Evolutionary conservation across 352 stramenopile genomes (phyloP), one percentile per base, ranked within the genome.

Genomic region (Globisporangium acanthophoron): DNA sequence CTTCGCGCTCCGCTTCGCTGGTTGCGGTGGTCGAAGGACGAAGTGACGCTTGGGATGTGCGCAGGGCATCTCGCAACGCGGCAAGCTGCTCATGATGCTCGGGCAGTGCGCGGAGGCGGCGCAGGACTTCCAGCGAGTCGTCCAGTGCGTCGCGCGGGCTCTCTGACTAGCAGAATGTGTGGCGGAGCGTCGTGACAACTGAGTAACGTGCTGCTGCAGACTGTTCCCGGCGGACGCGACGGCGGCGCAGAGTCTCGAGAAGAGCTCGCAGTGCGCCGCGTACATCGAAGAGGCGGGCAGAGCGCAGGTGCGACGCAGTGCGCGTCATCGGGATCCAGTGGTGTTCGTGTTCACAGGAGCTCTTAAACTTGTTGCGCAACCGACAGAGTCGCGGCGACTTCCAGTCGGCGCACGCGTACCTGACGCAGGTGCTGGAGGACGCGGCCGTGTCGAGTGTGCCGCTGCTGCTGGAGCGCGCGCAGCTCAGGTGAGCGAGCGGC

Each of bases 41-140:
- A 24, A 24, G 21, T 24, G 21, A 40, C 35, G 9, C 35, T 40
- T 15, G 7, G 35, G 11, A 18, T 35, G 21, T 9, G 12, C 21
- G 21, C 37, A 78, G 63, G 82, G 80, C 3, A 71, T 87, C 27
- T 54, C 85, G 46, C 82, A 92, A 59, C 82, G 82, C 33, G 82
- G 82, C 63, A 87, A 87, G 64, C 69, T 92, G 15, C 64, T 86
- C n/a, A 72, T 92, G 63, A 92, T 92, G 78, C 58, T 90, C 41
- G 82, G 82, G 9, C 72, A 90, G 49, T 92, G 82, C 49, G 58
- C 58, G 2, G 78, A 89, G 13, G 82, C 82, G 1, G 57, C 64
- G 2, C 48, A 73, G 6, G 82, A 92, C 63, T 90, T 92, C 57
- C 58, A 80, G 56, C 58, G 62, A 39, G 63, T 82, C 18, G 60